Conservation (phyloP, 1,284 basidiomycete genomes). For the Cystobasidiaceae sp. region DNA sequence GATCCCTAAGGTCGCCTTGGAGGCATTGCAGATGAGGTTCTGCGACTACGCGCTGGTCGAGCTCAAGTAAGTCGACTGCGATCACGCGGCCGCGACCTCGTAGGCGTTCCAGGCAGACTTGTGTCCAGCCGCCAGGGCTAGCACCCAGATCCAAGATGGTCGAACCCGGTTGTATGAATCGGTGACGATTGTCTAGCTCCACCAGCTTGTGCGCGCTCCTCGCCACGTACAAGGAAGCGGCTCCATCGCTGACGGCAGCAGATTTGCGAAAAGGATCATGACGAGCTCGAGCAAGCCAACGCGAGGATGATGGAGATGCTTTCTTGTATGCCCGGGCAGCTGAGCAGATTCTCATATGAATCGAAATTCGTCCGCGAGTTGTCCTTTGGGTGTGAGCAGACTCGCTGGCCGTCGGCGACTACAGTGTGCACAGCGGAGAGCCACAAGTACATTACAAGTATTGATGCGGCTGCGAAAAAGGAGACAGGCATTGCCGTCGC, state of each 20-base stretch:
- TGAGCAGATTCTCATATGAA: too few relatives aligned
- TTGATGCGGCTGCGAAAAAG: too few relatives aligned
- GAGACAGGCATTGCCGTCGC: too few relatives aligned
- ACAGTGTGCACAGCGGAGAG: too few relatives aligned
- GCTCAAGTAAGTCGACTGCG: conserved; percentile 5
- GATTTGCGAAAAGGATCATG: not conserved
- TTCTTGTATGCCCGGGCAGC: too few relatives aligned
- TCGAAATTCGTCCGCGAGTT: too few relatives aligned
- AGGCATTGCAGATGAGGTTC: not conserved
- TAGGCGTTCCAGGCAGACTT: conserved; percentile 15
- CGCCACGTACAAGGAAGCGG: not conserved
- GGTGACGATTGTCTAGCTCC: not conserved
- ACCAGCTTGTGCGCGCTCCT: conserved; percentile 28
- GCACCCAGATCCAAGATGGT: conserved; percentile 15
- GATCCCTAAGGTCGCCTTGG: conserved; percentile 4
- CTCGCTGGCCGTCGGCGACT: too few relatives aligned
- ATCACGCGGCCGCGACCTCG: not conserved
- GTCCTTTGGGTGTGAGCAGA: too few relatives aligned
- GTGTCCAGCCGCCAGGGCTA: conserved; percentile 22
- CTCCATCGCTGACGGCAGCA: not conserved
- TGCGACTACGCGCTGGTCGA: not conserved
- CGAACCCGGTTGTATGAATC: conserved; percentile 5
- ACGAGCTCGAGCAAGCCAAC: not conserved
- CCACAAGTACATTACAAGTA: too few relatives aligned
- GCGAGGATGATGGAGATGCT: not conserved